Base-by-base conservation (phyloP, 2,329 filamentous ascomycete species). In the Aspergillus sp. region DNA sequence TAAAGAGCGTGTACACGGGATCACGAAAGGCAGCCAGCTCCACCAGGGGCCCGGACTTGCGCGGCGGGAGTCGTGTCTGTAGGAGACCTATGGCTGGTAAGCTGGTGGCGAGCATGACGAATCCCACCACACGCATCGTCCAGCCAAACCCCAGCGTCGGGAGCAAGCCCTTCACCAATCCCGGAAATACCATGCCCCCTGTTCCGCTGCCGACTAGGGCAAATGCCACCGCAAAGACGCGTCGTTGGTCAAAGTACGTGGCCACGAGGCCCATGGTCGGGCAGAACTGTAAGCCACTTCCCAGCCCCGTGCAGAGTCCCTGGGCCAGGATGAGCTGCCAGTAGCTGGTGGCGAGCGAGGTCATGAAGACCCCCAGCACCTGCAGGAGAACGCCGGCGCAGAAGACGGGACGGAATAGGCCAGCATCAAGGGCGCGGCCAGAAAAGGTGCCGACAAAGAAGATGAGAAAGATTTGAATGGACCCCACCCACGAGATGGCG, bases 91-190 rank as follows among this genome's bases (percentile, higher is more conserved):
- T 39, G n/a, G 53, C 32, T 6, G 60, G 63, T 15, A 66, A 30
- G 5, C 53, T 61, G 13, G 60, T 63, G 21, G 38, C 58, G 5
- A 65, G 32, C 61, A 66, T 66, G 19, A 65, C 57, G 52, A 65
- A 77, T 0, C 81, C 76, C 39, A 88, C 70, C 2, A 58, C 56
- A 7, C 56, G 56, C 39, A 73, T 87, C 88, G 74, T 52, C 50
- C 25, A 55, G 32, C 41, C 59, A 15, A 23, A 36, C 9, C 57
- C 54, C 7, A 43, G 17, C 7, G 7, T 43, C n/a, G 39, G 39
- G 3, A 43, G 39, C 8, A 43, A n/a, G 17, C 39, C 39, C 15
- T 43, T 43, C 39, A 43, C 39, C n/a, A 43, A 9, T 6, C 39
- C 39, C n/a, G 58, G 47, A 17, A 56, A 60, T 12, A 60, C 36